Evolutionary conservation across 2,329 filamentous ascomycete species (phyloP), one percentile per base, ranked within the genome.

Genomic region (Proliferodiscus dingleyae): DNA sequence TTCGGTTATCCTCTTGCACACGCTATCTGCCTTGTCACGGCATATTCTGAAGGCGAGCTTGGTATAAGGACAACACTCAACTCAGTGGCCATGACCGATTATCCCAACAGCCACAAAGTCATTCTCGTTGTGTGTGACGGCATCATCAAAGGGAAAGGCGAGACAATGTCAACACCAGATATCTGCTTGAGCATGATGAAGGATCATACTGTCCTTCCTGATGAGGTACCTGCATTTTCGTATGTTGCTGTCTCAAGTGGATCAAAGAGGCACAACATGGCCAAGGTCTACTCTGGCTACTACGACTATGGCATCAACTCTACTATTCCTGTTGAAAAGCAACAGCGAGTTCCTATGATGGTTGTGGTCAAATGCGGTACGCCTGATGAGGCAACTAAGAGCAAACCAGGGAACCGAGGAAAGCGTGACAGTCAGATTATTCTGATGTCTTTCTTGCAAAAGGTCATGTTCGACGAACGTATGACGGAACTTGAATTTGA

Each of bases 401-500:
- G 85, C 46, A 98, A 98, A 70, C 89, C 94, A 10, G 93, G 93
- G 59, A 98, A 98, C 70, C 82, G 93, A 69, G 94, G 93, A 68
- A 98, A 98, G 76, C 88, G 93, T 65, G 93, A 98, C 75, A 95
- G 89, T 72, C 93, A 98, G 68, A 96, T 98, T 62, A 93, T 98
- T 58, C 77, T 98, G 56, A 98, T 98, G 93, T 96, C 90, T 4
- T 98, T 98, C 77, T 72, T 98, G 57, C 93, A 98, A 65, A 98
- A 98, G 72, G 93, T 98, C 63, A 98, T 98, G 93, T 98, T 98
- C 61, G 93, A 98, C 65, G 94, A 98, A 70, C 87, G 93, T 51
- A 98, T 98, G 93, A 98, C 94, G 15, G 91, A 98, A 67, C 83
- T 98, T 42, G 93, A 98, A 67, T 98, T 89, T 63, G 93, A 98